Base-by-base conservation (phyloP, 208 protist species). In the Herpetomonas tarakana region DNA sequence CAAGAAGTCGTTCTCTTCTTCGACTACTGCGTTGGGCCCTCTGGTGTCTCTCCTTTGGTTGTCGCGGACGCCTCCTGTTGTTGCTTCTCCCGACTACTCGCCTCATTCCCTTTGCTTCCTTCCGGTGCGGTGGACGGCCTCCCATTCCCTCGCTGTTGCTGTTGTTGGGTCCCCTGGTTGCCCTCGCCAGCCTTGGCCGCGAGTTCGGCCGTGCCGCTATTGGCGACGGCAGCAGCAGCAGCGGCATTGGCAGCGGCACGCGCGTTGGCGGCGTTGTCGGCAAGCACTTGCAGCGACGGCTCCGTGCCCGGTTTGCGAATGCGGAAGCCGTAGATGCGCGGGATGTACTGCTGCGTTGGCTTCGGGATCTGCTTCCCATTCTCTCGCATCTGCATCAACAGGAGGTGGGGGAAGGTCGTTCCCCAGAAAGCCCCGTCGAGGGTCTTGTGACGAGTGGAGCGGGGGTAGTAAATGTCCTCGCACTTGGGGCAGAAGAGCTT, bases 401-500 rank as follows among this genome's bases (percentile, higher is more conserved):
- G 73, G 4, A 99, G 69, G 63, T 99, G 97, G 16, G 97, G 88
- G 52, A 99, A 99, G 7, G 97, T 98, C 2, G 96, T 98, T 22
- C 98, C 98, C 88, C 98, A 99, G 76, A 98, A 98, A 31, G 97
- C 96, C 6, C 97, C 97, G 63, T 98, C 96, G 29, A 98, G 74
- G n/a, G 83, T 84, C 54, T 94, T 88, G 74, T 98, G 96, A 24
- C 91, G 86, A 7, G 76, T 76, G 25, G 91, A 97, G 53, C 94
- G 91, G 11, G 96, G 97, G 70, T 97, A 90, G 72, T 97, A 99
- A 57, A 98, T 96, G 62, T 99, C 98, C 29, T 98, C 85, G 73
- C 98, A 99, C 53, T 93, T 94, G 0, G 98, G 97, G 72, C 98
- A 99, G 71, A 97, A 99, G 21, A 99, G 70, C 75, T 98, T 98